A percentile compares a stretch with the other conserved stretches of the same genome.
Evolutionary conservation across 108 stramenopile genomes (phyloP).

Genomic region (Stephanodiscus minutulus): DNA sequence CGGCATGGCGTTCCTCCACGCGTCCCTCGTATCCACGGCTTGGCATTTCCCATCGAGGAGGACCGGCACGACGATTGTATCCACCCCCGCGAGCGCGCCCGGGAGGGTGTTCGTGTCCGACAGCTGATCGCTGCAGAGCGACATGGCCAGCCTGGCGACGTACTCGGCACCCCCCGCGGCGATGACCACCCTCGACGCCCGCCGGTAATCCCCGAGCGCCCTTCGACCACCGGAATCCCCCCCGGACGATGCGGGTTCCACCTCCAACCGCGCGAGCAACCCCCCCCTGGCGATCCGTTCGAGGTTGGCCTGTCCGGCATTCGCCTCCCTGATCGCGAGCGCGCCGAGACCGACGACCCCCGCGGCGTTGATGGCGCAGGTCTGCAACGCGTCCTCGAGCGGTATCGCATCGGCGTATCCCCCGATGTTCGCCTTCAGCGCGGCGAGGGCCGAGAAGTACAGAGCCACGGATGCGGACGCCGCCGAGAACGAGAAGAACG

Average conservation of each 20-base stretch:
- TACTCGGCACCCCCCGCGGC: conserved; percentile 75
- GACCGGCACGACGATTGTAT: conserved; percentile 77
- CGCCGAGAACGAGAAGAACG: conserved; percentile 67
- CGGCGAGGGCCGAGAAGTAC: conserved; percentile 70
- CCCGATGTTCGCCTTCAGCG: conserved; percentile 59
- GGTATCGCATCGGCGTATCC: conserved; percentile 66
- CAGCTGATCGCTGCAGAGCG: conserved; percentile 73
- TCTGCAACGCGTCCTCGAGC: conserved; percentile 61
- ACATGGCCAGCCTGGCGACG: conserved; percentile 63
- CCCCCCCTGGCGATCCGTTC: conserved; percentile 78
- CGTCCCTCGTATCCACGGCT: conserved; percentile 50
- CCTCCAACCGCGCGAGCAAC: conserved; percentile 61
- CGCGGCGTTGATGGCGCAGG: conserved; percentile 70
- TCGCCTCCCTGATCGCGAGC: conserved; percentile 62
- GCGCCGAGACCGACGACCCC: conserved; percentile 62
- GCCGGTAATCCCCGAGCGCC: conserved; percentile 65
- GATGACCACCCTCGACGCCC: conserved; percentile 68
- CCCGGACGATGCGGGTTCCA: conserved; percentile 54
- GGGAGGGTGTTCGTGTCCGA: conserved; percentile 75
- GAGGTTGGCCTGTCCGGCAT: conserved; percentile 71
- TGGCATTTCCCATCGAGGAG: conserved; percentile 53
- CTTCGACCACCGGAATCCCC: conserved; percentile 18
- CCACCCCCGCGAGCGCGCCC: conserved; percentile 51
- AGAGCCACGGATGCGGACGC: conserved; percentile 70
- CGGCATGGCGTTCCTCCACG: conserved; percentile 55